Evolutionary conservation across 2,329 filamentous ascomycete species (phyloP), one percentile per base, ranked within the genome.

Genomic region (Delphinella strobiligena): DNA sequence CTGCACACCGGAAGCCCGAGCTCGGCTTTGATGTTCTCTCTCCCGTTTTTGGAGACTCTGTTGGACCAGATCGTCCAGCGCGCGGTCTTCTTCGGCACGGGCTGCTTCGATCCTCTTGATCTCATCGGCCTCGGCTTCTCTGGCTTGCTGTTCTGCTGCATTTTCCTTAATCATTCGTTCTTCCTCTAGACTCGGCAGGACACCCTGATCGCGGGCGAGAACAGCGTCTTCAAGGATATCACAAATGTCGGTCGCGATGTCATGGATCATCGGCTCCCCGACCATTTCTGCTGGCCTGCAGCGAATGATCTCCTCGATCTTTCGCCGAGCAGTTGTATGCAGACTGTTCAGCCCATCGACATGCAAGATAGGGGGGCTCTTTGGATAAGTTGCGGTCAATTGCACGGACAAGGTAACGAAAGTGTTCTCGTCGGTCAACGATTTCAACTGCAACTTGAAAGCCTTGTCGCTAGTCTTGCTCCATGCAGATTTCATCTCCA

Each of bases 311-410:
- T 75, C 70, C 53, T 80, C 70, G 12, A 93, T 71, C 52, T 80
- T 82, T 54, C 77, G 80, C 42, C 74, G 70, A 1, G 82, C 84
- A 38, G 74, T 78, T 50, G 82, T 80, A 32, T 78, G 77, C 40
- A 94, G 66, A 33, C 73, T 69, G 18, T 69, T 67, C 31, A 77
- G 64, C 40, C 78, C 69, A 47, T 82, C 80, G 33, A 93, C 55
- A 4, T 72, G 76, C 11, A 94, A 62, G 9, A 85, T 64, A 1
- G 88, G 88, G 2, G 78, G 66, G 1, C 86, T 82, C 55, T 85
- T 93, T 3, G 89, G 91, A 57, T 96, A 96, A 1, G 88, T 93
- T 5, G 87, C 82, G 7, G 86, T 91, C 48, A 96, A 67, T 41
- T 83, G 80, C 38, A 93, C 85, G 35, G 75, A 71, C n/a, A 96